Evolutionary conservation across 2,329 filamentous ascomycete species (phyloP).

Genomic region (Dactylellina sp.): DNA sequence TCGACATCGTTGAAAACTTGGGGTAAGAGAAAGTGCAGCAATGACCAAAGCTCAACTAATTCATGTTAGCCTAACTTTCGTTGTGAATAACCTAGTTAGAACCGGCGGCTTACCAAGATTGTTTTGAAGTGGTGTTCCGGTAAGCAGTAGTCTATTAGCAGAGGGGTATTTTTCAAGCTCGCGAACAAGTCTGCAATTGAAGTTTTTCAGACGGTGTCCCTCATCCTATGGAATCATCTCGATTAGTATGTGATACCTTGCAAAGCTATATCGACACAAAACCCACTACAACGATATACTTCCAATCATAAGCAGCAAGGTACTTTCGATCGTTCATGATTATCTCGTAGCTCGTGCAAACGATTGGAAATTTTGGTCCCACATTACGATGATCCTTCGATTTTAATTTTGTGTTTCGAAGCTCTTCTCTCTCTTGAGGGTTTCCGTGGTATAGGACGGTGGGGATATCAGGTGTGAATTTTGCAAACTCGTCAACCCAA

Average conservation of each 20-base stretch:
- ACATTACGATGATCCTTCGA: conserved; percentile 77
- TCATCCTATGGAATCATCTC: conserved; percentile 74
- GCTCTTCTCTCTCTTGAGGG: conserved; percentile 78
- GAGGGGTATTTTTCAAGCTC: conserved; percentile 90
- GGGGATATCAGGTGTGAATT: conserved; percentile 77
- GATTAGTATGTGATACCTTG: too few species aligned
- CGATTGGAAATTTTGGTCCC: conserved; percentile 81
- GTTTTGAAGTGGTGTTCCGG: conserved; percentile 94
- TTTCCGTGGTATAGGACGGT: conserved; percentile 91
- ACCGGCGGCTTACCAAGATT: conserved; percentile 71
- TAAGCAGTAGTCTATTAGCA: conserved; percentile 89
- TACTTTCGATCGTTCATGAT: conserved; percentile 88
- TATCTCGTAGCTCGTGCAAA: conserved; percentile 96
- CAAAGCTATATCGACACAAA: neutral
- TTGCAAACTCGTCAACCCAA: conserved; percentile 90
- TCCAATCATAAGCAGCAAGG: conserved; percentile 87
- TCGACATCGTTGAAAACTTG: conserved; percentile 93
- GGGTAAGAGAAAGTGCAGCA: conserved; percentile 91
- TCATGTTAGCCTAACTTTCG: neutral
- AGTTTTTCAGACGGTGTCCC: conserved; percentile 96
- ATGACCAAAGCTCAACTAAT: conserved; percentile 83
- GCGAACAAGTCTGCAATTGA: conserved; percentile 89
- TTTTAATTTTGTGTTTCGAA: conserved; percentile 68
- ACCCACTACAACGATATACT: conserved; percentile 91
- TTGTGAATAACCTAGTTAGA: neutral